Base-by-base conservation (phyloP, 2,329 filamentous ascomycete genomes). In the Setomelanomma holmii region DNA sequence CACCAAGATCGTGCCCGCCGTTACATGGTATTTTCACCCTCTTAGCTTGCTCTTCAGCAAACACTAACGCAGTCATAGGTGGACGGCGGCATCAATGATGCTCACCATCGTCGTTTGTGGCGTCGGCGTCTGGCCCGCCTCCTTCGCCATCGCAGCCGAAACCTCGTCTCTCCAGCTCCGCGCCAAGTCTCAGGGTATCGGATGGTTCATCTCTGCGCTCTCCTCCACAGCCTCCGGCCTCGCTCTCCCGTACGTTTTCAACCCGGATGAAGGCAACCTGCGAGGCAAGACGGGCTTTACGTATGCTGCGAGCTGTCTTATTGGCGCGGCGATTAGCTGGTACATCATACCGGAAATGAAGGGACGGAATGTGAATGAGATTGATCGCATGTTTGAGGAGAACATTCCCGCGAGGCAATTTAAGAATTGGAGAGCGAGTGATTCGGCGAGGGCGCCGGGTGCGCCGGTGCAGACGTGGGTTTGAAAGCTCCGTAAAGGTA, bases 291-390 rank as follows among this genome's bases (percentile, higher is more conserved):
- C 73, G 0, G 78, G 74, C 0, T 79, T 79, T 49, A 68, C 78
- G 4, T 79, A 74, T 53, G 63, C 66, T 10, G 76, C 60, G 0
- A 56, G 74, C n/a, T 74, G 69, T 54, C 5, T 73, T 0, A 2
- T 76, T 0, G 70, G 73, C 16, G 65, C 75, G 2, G 49, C 69
- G 1, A 40, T 78, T 0, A 75, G 78, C 0, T 86, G 75, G 71
- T 68, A 76, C 10, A 71, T 73, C 30, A 69, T 85, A 0, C 83
- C 84, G 0, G 83, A 86, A 62, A 84, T 83, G 71, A 80, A 79
- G 65, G 79, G 79, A 4, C 67, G 80, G 17, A 79, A 68, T 1
- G 69, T 77, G 0, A 71, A 71, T 33, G 80, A 84, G 58, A 80
- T 85, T 51, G 81, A 84, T 63, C 45, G 61, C 53, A 77, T 72